Evolutionary conservation across 352 stramenopile genomes (phyloP), one percentile per base, ranked within the genome.

Genomic region (Phytophthora constricta): DNA sequence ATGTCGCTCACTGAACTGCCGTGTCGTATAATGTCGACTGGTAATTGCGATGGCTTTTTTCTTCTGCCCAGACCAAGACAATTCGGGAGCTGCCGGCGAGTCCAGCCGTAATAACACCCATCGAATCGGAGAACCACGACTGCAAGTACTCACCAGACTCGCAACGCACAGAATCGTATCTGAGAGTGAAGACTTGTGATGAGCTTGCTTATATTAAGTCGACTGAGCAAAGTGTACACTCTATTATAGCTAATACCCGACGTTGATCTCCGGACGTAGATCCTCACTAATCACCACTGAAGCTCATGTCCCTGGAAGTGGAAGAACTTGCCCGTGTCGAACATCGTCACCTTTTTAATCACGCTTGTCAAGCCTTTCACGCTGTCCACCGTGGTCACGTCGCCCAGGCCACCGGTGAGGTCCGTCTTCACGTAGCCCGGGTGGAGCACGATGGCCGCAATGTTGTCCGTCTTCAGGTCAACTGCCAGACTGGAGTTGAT

Each of bases 401-500:
- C 60, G 25, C 76, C 76, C 0, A 52, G 49, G 34, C 62, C 46
- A 20, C 51, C 27, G 16, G 48, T 84, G 58, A 87, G 70, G 37
- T 84, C 72, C 1, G 79, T 90, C 2, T 41, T 23, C 13, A 91
- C 81, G 51, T 76, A 83, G 5, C 82, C 79, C 0, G 82, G 82
- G 9, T 87, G 71, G 9, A 85, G 22, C 16, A 82, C 59, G n/a
- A 89, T 19, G 14, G 67, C 56, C 0, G 42, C 59, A 47, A 91
- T 86, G 5, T 77, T 78, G 46, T 86, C 63, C 20, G 34, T 55
- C 60, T 81, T 72, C 7, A 89, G 63, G 20, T 91, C 79, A 5
- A 77, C 42, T n/a, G 72, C 46, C 17, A 91, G 55, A 14, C 53
- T 70, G 23, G 62, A 70, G 62, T 70, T 85, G 41, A 88, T 54